Evolutionary conservation across 768 basidiomycete species (phyloP), one percentile per base, ranked within the genome.

Genomic region (Tricholoma saponaceum): DNA sequence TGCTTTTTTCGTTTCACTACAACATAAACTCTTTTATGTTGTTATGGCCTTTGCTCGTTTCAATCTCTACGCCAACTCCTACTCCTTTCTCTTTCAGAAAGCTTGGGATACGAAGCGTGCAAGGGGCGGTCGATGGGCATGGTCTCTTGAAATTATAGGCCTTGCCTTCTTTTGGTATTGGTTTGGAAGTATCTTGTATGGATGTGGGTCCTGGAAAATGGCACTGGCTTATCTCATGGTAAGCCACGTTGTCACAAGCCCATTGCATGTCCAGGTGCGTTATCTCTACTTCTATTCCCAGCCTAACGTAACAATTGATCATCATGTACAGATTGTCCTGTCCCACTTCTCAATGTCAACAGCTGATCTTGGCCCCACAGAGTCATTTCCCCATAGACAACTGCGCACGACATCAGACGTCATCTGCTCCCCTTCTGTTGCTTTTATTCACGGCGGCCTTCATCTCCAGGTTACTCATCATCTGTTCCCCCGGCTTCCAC

Each of bases 281-380:
- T 20, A 6, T 39, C 37, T 12, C 33, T 28, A 37, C 32, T 43
- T 51, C 33, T 14, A 23, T 52, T 13, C 5, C 26, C 33, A 56
- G 4, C 12, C 33, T 46, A 55, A 16, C 30, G 30, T 32, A 32
- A 32, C 30, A 8, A 32, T 41, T 41, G 22, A 47, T 44, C 10
- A 16, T 28, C 37, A 13, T 30, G 26, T 9, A 26, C 63, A 89
- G 88, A 98, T 99, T 64, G 95, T 98, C 1, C 84, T 98, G 25
- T 99, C 97, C 7, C 97, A 99, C 76, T 99, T 95, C 70, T 89
- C 92, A 51, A 93, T 95, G 78, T 94, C 96, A 12, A 95, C 95
- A 2, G 88, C 78, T 8, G 96, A 98, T 68, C 78, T 98, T 18
- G 95, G 95, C 12, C 92, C 92, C 1, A 74, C 76, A 26, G 97